These are phyloP conservation scores for Rosa lucieae DNA, from an alignment of 306 rosid genomes.

Conservation along the genomic window DNA sequence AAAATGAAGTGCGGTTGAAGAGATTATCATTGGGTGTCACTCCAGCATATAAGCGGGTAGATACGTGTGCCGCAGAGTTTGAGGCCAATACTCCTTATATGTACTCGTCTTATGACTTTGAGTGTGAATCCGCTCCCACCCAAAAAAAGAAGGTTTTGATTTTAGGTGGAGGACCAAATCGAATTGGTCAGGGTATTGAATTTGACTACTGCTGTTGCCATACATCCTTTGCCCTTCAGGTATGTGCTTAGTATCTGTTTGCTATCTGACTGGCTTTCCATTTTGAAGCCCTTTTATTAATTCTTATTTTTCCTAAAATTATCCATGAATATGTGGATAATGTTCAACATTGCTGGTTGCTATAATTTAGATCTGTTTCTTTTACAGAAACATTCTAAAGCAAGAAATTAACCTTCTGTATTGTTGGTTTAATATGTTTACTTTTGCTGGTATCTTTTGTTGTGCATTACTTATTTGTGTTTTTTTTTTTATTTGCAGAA, in stretches of 20 bases:
- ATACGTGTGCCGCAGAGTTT: slow-evolving; percentile 99
- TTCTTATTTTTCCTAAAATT: neutral
- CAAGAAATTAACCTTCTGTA: neutral
- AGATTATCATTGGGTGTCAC: slow-evolving; percentile 65
- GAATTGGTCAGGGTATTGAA: slow-evolving; percentile 99
- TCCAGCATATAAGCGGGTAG: slow-evolving; percentile 90
- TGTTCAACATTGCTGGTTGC: neutral
- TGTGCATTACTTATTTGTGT: neutral
- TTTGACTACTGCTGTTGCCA: slow-evolving; percentile 99
- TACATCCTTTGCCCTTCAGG: slow-evolving; percentile 93
- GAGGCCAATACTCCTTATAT: slow-evolving; percentile 98
- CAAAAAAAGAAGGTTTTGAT: slow-evolving; percentile 78
- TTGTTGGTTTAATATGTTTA: neutral
- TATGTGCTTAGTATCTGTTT: slow-evolving; percentile 21
- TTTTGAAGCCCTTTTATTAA: neutral
- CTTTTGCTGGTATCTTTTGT: slow-evolving; percentile 1
- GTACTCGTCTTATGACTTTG: slow-evolving; percentile 97
- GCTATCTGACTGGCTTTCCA: neutral
- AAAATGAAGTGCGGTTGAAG: slow-evolving; percentile 69
- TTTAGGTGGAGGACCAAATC: slow-evolving; percentile 97
- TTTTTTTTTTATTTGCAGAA: slow-evolving; percentile 58
- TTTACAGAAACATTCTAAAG: neutral
- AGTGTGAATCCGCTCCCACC: slow-evolving; percentile 95
- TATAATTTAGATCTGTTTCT: neutral
- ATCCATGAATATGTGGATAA: neutral